Evolutionary conservation across 2,329 filamentous ascomycete genomes (phyloP).

Genomic region (Colletotrichum sp.): DNA sequence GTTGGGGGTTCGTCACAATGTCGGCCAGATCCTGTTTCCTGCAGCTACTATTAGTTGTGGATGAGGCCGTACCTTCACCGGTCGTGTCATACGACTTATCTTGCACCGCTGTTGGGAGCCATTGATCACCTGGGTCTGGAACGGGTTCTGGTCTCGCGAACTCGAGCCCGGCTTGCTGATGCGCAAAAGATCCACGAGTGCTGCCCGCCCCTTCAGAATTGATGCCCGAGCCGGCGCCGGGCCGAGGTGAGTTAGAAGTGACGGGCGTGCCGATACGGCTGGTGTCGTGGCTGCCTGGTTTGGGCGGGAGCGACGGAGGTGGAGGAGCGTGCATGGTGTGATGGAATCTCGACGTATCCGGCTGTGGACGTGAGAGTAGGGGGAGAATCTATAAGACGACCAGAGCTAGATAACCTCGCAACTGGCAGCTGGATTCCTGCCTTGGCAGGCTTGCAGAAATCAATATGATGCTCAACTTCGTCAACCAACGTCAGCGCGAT

Average conservation of each 20-base stretch:
- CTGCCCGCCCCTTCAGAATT: constrained; percentile 21
- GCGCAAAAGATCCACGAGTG: background rate
- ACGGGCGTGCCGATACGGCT: constrained; percentile 71
- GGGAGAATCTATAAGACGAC: background rate
- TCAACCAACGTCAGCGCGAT: background rate
- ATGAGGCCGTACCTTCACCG: constrained; percentile 31
- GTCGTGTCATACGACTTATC: constrained; percentile 73
- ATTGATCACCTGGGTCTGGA: constrained; percentile 70
- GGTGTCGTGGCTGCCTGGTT: constrained; percentile 71
- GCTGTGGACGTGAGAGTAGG: background rate
- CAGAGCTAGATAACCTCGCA: background rate
- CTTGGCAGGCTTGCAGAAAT: background rate
- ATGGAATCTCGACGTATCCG: background rate
- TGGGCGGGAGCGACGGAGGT: constrained; percentile 75
- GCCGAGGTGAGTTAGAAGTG: constrained; percentile 43
- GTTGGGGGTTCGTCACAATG: constrained; percentile 65
- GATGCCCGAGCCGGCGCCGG: background rate
- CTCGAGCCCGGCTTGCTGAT: background rate
- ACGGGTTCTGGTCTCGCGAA: constrained; percentile 37
- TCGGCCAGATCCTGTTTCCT: constrained; percentile 81
- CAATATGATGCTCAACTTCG: background rate
- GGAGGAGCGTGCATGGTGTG: constrained; percentile 25
- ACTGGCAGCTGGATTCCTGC: background rate
- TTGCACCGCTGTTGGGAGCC: constrained; percentile 78
- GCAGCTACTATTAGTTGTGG: constrained; percentile 17